Conservation (phyloP, 2,329 filamentous ascomycete genomes). For the Coleophoma eucalyptorum region DNA sequence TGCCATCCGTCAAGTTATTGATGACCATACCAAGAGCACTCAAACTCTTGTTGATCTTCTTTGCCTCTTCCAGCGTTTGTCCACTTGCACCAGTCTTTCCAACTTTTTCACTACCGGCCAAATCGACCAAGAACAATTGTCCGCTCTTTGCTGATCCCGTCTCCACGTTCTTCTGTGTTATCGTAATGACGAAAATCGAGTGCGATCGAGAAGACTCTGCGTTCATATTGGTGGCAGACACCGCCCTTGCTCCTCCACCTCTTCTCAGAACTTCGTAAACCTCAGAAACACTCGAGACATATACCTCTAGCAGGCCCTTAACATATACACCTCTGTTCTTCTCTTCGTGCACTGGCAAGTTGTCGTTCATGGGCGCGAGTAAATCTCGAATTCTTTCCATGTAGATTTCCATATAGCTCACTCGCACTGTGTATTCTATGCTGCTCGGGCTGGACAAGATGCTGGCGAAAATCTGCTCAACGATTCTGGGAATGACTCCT, state of each 20-base stretch:
- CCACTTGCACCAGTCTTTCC: conserved; percentile 97
- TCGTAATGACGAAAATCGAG: conserved; percentile 95
- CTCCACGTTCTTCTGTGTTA: conserved; percentile 97
- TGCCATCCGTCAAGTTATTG: conserved; percentile 93
- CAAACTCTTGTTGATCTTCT: conserved; percentile 99
- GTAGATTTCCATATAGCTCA: conserved; percentile 99
- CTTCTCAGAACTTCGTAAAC: conserved; percentile 96
- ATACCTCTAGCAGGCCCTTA: conserved; percentile 90
- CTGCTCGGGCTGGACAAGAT: conserved; percentile 88
- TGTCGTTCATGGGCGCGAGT: conserved; percentile 88
- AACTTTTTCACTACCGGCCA: conserved; percentile 97
- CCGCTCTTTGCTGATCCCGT: conserved; percentile 95
- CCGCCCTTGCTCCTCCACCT: conserved; percentile 84
- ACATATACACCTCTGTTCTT: conserved; percentile 96
- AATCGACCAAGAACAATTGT: conserved; percentile 93
- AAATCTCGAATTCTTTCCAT: conserved; percentile 98
- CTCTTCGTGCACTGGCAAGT: conserved; percentile 95
- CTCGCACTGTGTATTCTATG: conserved; percentile 97
- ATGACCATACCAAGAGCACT: conserved; percentile 99
- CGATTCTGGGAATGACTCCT: conserved; percentile 94
- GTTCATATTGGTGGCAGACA: conserved; percentile 98
- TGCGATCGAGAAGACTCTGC: conserved; percentile 96
- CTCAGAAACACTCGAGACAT: conserved; percentile 91
- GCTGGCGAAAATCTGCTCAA: conserved; percentile 95
- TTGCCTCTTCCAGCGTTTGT: conserved; percentile 95